Base-by-base conservation (phyloP, 2,329 filamentous ascomycete genomes). In the Metarhizium album region DNA sequence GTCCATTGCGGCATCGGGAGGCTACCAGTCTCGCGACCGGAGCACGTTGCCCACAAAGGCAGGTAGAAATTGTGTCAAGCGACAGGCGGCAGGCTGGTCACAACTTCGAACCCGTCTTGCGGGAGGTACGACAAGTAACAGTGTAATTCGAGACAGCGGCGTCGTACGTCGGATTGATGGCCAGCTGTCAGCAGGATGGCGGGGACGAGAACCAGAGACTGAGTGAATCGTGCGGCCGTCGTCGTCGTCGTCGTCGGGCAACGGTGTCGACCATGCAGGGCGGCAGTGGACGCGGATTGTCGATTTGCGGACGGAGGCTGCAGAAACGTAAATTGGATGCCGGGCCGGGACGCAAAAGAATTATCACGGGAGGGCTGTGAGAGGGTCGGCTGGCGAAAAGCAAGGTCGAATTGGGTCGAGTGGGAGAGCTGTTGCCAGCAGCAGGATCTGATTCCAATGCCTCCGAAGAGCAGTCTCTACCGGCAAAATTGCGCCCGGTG, bases 21-120 rank as follows among this genome's bases (percentile, higher is more conserved):
- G 74, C 75, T 75, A 73, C 76, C 75, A 79, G 77, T 77, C 78
- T 74, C 67, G 64, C 71, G 76, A 79, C 76, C 71, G 76, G 74
- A 75, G 71, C 75, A 72, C 74, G 74, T 74, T 70, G 70, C 68
- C 74, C 74, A 70, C 71, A 60, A 59, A 55, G 61, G 60, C 63
- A 60, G 47, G 55, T n/a, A n/a, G n/a, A n/a, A n/a, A 51, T 35
- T 49, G 31, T 43, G 47, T 47, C 43, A 46, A 52, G 51, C 51
- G 51, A 51, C 40, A 55, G 38, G 48, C 35, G 45, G 42, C 22
- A 14, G 40, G 11, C 7, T 43, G 13, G 40, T n/a, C 20, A 16
- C 40, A 22, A 23, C 40, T 23, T 24, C 40, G 13, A 14, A 24
- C 7, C n/a, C 40, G 40, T 43, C 40, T 27, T 13, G 40, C 4